Conservation (phyloP, 2,329 filamentous ascomycete species). For the Fusarium sambucinum region DNA sequence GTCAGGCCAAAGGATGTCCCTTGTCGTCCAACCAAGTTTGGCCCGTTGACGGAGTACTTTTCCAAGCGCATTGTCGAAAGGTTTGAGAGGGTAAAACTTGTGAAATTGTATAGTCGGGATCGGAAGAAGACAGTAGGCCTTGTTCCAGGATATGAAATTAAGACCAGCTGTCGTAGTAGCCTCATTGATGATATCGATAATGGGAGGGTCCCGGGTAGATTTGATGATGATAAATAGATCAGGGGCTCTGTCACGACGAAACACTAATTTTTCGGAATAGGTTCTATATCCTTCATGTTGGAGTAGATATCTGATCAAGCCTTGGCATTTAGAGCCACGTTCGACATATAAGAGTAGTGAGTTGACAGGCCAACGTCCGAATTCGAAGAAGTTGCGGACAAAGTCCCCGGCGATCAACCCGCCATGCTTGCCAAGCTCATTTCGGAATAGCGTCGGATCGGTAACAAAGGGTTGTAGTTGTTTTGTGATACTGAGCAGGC, state of each 20-base stretch:
- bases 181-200: background rate
- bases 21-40: constrained; percentile 2
- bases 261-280: background rate
- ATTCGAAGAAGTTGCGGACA: background rate
- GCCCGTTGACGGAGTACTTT: background rate
- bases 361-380: background rate
- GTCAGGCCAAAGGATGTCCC: constrained; percentile 7
- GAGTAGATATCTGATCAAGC: background rate
- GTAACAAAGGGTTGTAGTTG: background rate
- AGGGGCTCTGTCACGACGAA: background rate
- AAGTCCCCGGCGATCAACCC: background rate
- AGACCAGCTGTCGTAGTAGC: background rate
- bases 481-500: background rate
- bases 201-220: background rate
- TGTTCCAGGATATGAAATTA: constrained; percentile 10
- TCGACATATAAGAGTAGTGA: background rate
- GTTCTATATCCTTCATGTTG: background rate
- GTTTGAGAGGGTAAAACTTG: constrained; percentile 2
- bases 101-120: background rate
- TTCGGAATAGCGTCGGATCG: constrained; percentile 1
- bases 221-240: background rate
- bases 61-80: background rate
- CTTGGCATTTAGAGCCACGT: background rate
- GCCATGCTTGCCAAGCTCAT: background rate
- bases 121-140: constrained; percentile 4